Conservation (phyloP, 2,329 filamentous ascomycete genomes). For the Lecanoromycetidae sp. region DNA sequence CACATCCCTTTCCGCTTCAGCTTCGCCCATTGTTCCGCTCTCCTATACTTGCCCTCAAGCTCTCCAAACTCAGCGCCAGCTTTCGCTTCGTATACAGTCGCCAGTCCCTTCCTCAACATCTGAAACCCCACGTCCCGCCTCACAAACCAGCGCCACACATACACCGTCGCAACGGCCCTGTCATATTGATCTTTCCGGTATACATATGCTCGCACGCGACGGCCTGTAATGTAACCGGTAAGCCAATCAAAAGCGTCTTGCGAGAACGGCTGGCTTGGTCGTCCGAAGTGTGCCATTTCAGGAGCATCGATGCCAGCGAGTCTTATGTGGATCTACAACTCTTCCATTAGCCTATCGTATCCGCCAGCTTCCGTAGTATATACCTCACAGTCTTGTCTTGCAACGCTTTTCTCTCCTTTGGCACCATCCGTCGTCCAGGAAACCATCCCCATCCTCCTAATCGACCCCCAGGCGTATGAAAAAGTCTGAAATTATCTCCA, state of each 20-base stretch:
- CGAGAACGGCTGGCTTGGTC: conserved; percentile 70
- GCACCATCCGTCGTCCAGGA: conserved; percentile 57
- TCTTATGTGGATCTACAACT: conserved; percentile 65
- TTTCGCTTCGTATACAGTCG: conserved; percentile 90
- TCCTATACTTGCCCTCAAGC: conserved; percentile 34
- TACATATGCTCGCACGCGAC: conserved; percentile 68
- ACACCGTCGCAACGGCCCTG: conserved; percentile 76
- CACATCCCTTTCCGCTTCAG: conserved; percentile 60
- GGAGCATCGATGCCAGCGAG: conserved; percentile 89
- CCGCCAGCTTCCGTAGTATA: no score
- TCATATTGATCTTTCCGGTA: conserved; percentile 86
- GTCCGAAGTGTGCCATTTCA: conserved; percentile 84
- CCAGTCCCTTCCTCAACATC: conserved; percentile 75
- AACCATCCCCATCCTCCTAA: conserved; percentile 88
- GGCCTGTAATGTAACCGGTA: conserved; percentile 55
- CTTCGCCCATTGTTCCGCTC: conserved; percentile 47
- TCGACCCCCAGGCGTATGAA: conserved; percentile 84
- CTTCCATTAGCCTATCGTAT: background rate
- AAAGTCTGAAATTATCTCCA: conserved; percentile 89
- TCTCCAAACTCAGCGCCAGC: conserved; percentile 78
- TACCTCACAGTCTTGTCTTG: conserved; percentile 68
- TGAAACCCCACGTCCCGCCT: conserved; percentile 74
- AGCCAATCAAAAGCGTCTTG: conserved; percentile 74
- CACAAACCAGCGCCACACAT: conserved; percentile 52
- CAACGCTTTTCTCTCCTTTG: conserved; percentile 54